A percentile compares a stretch with the other conserved stretches of the same genome.
Evolutionary conservation across 73 alveolate species (phyloP).

Genomic region (Vitrella brassicaformis): DNA sequence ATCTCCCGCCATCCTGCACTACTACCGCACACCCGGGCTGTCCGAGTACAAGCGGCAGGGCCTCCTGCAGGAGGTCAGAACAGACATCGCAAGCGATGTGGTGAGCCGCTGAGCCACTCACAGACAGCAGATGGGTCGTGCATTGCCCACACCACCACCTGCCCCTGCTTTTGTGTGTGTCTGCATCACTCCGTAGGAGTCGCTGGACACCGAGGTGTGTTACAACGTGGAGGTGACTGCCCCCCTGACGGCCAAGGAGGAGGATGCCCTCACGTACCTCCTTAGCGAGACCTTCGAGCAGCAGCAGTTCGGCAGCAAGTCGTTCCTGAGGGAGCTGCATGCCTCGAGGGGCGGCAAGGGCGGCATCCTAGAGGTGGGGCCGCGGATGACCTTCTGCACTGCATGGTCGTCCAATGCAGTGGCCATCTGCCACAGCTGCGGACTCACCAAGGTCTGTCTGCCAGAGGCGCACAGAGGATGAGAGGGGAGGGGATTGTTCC

Average conservation of each 20-base stretch:
- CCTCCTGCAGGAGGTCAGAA: too few relatives aligned
- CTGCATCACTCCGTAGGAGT: too few relatives aligned
- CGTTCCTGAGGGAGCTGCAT: conserved; percentile 9
- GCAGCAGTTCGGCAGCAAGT: conserved; percentile 14
- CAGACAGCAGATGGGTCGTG: too few relatives aligned
- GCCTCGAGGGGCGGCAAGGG: background rate
- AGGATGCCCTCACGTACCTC: conserved; percentile 3
- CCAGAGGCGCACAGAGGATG: conserved; percentile 3
- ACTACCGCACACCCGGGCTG: too few relatives aligned
- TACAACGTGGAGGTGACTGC: background rate
- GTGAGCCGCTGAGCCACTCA: too few relatives aligned
- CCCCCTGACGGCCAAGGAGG: background rate
- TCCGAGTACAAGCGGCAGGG: too few relatives aligned
- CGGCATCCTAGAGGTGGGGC: conserved; percentile 19
- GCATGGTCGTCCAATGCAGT: conserved; percentile 41
- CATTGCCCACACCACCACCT: too few relatives aligned
- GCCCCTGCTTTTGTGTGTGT: too few relatives aligned
- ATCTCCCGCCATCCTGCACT: too few relatives aligned
- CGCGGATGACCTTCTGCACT: conserved; percentile 19
- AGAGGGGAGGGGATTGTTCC: background rate
- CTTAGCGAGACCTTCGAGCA: conserved; percentile 36
- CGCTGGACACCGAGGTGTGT: background rate
- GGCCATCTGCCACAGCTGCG: conserved; percentile 30
- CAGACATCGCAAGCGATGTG: too few relatives aligned
- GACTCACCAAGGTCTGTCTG: conserved; percentile 15